Evolutionary conservation across 768 basidiomycete species (phyloP).

Genomic region (Suillus weaverae): DNA sequence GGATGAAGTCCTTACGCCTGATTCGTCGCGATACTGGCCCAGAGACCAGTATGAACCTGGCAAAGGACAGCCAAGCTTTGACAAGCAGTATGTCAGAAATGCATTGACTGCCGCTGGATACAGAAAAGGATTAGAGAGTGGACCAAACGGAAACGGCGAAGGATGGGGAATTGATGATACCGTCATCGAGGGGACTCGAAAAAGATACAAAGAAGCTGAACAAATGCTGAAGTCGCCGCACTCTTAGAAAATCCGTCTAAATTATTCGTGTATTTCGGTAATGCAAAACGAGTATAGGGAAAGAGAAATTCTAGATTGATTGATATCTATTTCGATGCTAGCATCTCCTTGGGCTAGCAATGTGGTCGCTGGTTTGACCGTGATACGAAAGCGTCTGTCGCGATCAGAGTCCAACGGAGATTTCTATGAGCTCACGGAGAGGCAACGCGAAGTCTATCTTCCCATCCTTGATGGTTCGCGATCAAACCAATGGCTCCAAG

Average conservation of each 20-base stretch:
- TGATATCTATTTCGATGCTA: conserved; percentile 17
- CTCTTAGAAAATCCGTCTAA: background rate
- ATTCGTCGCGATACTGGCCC: conserved; percentile 98
- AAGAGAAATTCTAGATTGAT: background rate
- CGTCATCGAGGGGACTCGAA: conserved; percentile 74
- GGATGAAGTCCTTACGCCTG: conserved; percentile 96
- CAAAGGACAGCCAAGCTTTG: conserved; percentile 82
- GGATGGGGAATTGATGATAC: conserved; percentile 80
- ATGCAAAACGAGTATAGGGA: background rate
- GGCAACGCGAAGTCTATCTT: conserved; percentile 70
- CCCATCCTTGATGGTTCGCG: conserved; percentile 47
- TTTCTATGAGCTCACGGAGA: conserved; percentile 67
- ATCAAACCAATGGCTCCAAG: background rate
- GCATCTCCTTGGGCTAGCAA: conserved; percentile 44
- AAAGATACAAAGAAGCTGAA: conserved; percentile 79
- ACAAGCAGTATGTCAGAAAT: conserved; percentile 95
- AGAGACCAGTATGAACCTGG: conserved; percentile 71
- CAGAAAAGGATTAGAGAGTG: conserved; percentile 74
- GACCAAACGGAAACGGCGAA: conserved; percentile 61
- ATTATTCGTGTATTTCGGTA: background rate
- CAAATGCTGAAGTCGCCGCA: conserved; percentile 45
- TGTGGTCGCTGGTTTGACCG: conserved; percentile 69
- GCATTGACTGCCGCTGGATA: conserved; percentile 79
- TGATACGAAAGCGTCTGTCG: conserved; percentile 63
- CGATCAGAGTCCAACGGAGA: conserved; percentile 62